phyloP scores from a whole-genome alignment of 805 yeast genomes.

The Lipomyces yamanashiensis region DNA sequence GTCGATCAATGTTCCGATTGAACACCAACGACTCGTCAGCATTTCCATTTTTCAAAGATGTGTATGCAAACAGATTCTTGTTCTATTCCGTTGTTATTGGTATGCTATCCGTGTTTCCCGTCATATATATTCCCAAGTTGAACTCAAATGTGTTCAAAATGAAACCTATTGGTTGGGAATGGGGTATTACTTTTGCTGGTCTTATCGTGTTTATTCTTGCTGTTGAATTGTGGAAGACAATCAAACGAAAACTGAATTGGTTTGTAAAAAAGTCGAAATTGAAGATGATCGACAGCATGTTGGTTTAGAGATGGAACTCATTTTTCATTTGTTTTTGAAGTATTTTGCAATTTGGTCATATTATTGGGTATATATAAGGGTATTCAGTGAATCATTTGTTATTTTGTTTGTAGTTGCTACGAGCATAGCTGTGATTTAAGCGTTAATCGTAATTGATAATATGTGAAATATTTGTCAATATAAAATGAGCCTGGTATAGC shows the following conservation, averaged over 20 bases:
- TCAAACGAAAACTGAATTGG: constrained; percentile 53
- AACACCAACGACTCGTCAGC: constrained; percentile 64
- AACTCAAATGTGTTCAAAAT: constrained; percentile 77
- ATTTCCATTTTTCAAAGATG: constrained; percentile 60
- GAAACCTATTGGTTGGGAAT: constrained; percentile 71
- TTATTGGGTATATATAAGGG: too few relatives aligned
- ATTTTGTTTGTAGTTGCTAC: too few relatives aligned
- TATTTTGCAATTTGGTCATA: not conserved
- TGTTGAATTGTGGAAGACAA: constrained; percentile 69
- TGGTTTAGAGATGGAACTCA: not conserved
- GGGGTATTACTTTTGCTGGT: constrained; percentile 71
- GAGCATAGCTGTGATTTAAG: too few relatives aligned
- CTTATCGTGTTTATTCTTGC: constrained; percentile 62
- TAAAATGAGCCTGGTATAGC: too few relatives aligned
- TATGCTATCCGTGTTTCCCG: constrained; percentile 73
- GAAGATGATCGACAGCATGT: constrained; percentile 1
- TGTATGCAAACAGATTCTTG: constrained; percentile 75
- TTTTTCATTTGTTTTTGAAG: not conserved
- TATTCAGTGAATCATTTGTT: too few relatives aligned
- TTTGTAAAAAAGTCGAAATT: constrained; percentile 5
- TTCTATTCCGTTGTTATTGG: constrained; percentile 83
- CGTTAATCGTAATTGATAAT: too few relatives aligned
- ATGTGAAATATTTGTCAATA: too few relatives aligned
- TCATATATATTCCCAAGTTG: constrained; percentile 86
- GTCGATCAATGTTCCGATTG: constrained; percentile 63